Conservation (phyloP, 371 early-diverging fungal species). For the Conidiobolus incongruus region DNA sequence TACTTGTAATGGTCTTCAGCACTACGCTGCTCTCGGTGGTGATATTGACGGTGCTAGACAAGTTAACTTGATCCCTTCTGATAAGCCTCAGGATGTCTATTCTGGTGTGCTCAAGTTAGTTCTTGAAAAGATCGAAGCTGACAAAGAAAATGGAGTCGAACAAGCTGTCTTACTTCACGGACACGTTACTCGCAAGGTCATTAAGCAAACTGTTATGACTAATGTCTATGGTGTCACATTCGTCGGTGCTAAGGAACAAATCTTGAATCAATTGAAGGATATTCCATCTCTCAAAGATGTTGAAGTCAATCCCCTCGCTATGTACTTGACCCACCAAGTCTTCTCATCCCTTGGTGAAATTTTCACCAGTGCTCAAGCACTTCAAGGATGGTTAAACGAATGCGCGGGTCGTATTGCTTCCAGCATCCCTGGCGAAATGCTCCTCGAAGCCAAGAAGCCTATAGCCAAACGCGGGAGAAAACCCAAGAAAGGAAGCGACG, state of each 20-base stretch:
- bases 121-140: constrained; percentile 33
- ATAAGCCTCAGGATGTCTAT: constrained; percentile 87
- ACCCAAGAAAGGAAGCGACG: too few relatives aligned
- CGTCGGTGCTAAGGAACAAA: constrained; percentile 81
- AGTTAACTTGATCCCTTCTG: constrained; percentile 74
- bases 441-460: too few relatives aligned
- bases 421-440: constrained; percentile 59
- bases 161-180: constrained; percentile 28
- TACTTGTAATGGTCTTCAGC: constrained; percentile 96
- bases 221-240: constrained; percentile 96
- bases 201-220: constrained; percentile 98
- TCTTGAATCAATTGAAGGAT: constrained; percentile 57
- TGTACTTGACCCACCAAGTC: constrained; percentile 61
- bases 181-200: constrained; percentile 75
- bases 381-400: constrained; percentile 87
- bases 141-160: constrained; percentile 27
- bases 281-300: constrained; percentile 28
- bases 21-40: constrained; percentile 95
- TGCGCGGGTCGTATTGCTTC: constrained; percentile 64
- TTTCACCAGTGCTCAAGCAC: constrained; percentile 69
- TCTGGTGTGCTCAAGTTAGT: constrained; percentile 69
- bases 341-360: constrained; percentile 73
- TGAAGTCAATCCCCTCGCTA: constrained; percentile 23
- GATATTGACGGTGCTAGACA: constrained; percentile 76
- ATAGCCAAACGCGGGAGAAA: too few relatives aligned